These are phyloP conservation scores for Articulospora tetracladia DNA, from an alignment of 495 filamentous ascomycete species.

Conservation along the genomic window DNA sequence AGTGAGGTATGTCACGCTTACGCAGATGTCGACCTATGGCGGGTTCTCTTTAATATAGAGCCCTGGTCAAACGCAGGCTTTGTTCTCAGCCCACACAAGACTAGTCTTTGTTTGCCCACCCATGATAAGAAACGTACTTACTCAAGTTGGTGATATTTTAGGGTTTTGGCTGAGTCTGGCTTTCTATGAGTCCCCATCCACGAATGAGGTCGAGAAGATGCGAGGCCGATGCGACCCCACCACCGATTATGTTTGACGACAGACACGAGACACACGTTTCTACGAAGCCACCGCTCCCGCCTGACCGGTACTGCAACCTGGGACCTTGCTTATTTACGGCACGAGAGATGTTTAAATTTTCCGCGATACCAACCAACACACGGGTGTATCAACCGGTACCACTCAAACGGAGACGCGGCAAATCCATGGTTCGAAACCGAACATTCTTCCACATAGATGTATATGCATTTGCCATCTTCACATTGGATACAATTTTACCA, in stretches of 20 bases:
- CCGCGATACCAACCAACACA: not conserved
- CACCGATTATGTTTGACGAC: constrained; percentile 1
- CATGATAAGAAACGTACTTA: constrained; percentile 25
- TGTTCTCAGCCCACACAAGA: constrained; percentile 10
- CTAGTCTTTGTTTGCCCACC: not conserved
- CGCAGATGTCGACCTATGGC: constrained; percentile 12
- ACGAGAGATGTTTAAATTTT: not conserved
- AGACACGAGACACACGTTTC: constrained; percentile 9
- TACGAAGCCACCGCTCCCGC: constrained; percentile 5
- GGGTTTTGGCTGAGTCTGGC: constrained; percentile 32
- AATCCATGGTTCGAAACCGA: not conserved
- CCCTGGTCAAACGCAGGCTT: not conserved
- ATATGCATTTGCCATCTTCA: not conserved
- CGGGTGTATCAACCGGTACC: not conserved
- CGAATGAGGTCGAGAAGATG: not conserved
- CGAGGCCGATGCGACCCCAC: not conserved
- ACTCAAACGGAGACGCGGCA: not conserved
- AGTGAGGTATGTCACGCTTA: constrained; percentile 47
- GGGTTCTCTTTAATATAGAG: constrained; percentile 11
- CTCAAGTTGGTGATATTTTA: constrained; percentile 19
- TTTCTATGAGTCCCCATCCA: constrained; percentile 25
- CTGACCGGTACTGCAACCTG: not conserved
- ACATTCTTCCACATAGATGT: not conserved
- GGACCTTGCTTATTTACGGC: not conserved
- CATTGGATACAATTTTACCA: not conserved